These are phyloP conservation scores for Botrytis sinoallii DNA, from an alignment of 2,329 filamentous ascomycete genomes.

Conservation along the genomic window DNA sequence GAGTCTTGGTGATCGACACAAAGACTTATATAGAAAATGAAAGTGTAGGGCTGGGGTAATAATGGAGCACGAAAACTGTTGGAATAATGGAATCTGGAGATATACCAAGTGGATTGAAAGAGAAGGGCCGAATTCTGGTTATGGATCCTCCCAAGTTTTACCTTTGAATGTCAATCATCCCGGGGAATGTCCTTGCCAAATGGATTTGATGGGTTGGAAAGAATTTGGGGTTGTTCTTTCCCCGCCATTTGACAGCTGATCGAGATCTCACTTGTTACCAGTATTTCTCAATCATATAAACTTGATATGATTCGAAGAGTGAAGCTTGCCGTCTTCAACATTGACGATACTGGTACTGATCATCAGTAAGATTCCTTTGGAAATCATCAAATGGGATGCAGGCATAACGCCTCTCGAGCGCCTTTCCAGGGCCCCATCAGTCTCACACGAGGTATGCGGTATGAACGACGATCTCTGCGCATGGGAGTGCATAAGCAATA, in stretches of 20 bases:
- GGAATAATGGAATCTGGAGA: slow-evolving; percentile 8
- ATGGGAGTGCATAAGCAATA: neutral
- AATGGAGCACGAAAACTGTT: slow-evolving; percentile 10
- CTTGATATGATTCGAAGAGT: neutral
- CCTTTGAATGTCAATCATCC: neutral
- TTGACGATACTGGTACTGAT: neutral
- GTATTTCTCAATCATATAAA: neutral
- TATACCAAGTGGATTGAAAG: neutral
- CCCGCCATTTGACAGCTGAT: neutral
- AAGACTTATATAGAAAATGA: slow-evolving; percentile 11
- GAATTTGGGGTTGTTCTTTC: slow-evolving; percentile 1
- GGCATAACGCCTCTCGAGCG: neutral
- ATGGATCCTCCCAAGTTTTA: slow-evolving; percentile 1
- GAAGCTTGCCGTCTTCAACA: neutral
- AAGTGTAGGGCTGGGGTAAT: neutral
- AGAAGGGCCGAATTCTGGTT: slow-evolving; percentile 15
- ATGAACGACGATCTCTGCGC: neutral
- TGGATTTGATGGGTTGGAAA: neutral
- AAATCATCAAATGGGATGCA: neutral
- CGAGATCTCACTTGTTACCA: neutral
- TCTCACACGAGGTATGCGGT: neutral
- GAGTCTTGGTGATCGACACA: neutral
- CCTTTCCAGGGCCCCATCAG: neutral
- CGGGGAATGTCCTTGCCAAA: slow-evolving; percentile 5
- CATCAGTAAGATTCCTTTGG: neutral